phyloP scores from a whole-genome alignment of 139 green algal genomes.

The Medakamo hakoo region DNA sequence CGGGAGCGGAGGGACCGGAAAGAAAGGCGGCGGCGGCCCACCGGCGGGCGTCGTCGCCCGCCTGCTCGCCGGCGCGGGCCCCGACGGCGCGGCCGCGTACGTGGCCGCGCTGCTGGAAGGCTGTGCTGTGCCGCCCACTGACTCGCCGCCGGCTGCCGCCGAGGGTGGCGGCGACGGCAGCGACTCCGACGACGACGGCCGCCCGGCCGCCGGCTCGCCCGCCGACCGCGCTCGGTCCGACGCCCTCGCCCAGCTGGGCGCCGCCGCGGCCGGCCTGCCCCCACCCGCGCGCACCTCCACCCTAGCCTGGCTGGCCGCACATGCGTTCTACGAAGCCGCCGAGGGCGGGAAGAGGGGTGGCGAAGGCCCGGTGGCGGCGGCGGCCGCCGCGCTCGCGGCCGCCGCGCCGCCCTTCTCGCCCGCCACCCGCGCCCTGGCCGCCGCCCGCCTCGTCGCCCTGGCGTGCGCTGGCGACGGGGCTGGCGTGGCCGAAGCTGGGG shows the following conservation, averaged over 20 bases:
- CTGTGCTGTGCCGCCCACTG: not conserved
- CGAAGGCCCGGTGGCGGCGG: not conserved
- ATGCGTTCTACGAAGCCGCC: no score
- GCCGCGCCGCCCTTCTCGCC: no score
- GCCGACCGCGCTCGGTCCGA: no score
- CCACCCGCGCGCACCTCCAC: no score
- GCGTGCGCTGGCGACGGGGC: no score
- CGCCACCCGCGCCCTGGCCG: not conserved
- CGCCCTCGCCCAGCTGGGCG: not conserved
- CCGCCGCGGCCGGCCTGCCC: not conserved
- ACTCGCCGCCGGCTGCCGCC: no score
- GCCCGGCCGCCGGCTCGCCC: no score
- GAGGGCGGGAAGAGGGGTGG: no score
- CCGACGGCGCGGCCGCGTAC: not conserved
- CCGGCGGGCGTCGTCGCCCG: not conserved
- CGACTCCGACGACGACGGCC: not conserved
- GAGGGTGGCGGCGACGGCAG: not conserved
- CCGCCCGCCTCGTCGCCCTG: not conserved
- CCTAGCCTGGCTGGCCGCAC: not conserved
- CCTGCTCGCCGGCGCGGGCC: not conserved
- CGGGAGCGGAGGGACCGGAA: no score
- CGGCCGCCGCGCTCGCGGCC: no score
- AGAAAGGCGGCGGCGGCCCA: no score
- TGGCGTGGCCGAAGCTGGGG: not conserved
- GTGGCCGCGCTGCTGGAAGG: not conserved